Evolutionary conservation across 2,329 filamentous ascomycete species (phyloP), one percentile per base, ranked within the genome.

Genomic region (Coniochaeta hoffmannii): DNA sequence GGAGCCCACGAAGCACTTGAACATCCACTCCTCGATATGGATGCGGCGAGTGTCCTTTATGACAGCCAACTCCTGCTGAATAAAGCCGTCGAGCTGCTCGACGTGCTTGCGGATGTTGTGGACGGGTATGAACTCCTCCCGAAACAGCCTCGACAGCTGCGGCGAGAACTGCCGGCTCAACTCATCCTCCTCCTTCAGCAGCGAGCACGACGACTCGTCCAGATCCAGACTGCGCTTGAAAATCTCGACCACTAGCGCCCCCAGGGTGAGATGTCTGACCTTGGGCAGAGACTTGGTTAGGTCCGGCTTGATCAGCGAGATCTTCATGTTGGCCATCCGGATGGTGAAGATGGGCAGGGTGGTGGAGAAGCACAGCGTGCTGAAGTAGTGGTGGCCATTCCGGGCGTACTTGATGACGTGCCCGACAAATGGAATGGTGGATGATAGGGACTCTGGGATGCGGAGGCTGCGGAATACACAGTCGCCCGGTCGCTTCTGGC

Each of bases 21-120:
- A 59, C 35, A 59, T 36, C 55, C 57, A 59, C 34, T 59, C 53
- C 46, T 57, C 57, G 30, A 59, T 8, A n/a, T 53, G 38, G 22
- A 59, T 41, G 0, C 54, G 44, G 14, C 35, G 22, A 12, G 17
- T 35, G 12, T 17, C 30, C 3, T 36, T 36, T 15, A 53, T n/a
- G 8, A 24, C 22, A 3, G 35, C 22, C 24, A 56, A 14, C n/a
- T 15, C 49, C 8, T 53, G 8, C 9, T 38, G 53, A n/a, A 59
- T 50, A 26, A 50, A 46, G 7, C 30, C 22, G 31, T 59, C 57
- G 15, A 59, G 26, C 19, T 26, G 38, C 15, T 51, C 24, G 55
- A 55, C 41, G 24, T 59, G 56, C 12, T 49, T 24, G 3, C 49
- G 49, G 19, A 53, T 55, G 17, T 54, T 57, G 4, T 14, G 17